These are phyloP conservation scores for Theileria annulata DNA, from an alignment of 169 alveolate genomes.

Conservation along the genomic window DNA sequence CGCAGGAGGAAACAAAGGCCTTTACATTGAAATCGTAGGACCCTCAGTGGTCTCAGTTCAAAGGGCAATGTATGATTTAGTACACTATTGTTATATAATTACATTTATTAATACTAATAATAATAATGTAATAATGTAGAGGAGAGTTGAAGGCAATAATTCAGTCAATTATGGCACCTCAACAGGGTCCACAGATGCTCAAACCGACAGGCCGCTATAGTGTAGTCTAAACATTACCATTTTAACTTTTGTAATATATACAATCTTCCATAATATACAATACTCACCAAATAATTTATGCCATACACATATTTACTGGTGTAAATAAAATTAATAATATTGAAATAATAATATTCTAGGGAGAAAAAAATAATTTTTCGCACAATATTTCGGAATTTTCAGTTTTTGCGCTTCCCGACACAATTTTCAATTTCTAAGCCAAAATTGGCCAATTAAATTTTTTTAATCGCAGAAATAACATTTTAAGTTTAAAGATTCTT, in stretches of 20 bases:
- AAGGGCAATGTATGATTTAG: constrained; percentile 75
- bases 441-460: background rate
- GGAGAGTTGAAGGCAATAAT: constrained; percentile 49
- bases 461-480: background rate
- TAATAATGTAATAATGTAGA: constrained; percentile 16
- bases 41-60: constrained; percentile 81
- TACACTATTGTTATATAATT: background rate
- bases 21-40: constrained; percentile 84
- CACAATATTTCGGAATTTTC: background rate
- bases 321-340: no score
- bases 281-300: no score
- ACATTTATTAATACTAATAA: no score
- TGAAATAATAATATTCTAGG: no score
- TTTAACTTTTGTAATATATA: background rate
- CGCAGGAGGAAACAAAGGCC: constrained; percentile 64
- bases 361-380: background rate
- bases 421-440: background rate
- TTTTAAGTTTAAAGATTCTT: background rate
- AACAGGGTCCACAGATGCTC: constrained; percentile 14
- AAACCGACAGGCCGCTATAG: constrained; percentile 56
- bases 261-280: background rate
- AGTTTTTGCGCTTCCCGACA: background rate
- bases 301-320: background rate
- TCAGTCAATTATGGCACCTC: constrained; percentile 42
- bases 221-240: constrained; percentile 23